Evolutionary conservation across 495 filamentous ascomycete species (phyloP), one percentile per base, ranked within the genome.

Genomic region (Hyphodiscus hymeniophilus): DNA sequence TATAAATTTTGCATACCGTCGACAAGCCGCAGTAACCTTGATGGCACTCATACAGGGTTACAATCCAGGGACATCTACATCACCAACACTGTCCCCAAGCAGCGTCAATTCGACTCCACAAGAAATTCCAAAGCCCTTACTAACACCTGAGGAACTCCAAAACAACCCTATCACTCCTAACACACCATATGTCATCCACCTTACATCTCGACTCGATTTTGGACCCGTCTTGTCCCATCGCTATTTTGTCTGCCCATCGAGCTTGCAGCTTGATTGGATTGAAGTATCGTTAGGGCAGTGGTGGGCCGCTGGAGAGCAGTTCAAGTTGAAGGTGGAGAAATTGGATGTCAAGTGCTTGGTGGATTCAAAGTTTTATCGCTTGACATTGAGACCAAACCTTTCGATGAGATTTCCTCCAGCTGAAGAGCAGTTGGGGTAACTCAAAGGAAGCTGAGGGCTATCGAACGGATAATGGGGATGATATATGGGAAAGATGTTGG

Each of bases 291-390:
- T 40, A 17, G 32, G 30, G 13, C 48, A 59, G 18, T 59, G 52
- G 52, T 59, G 50, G 35, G 56, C 49, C 0, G 22, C 16, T 8
- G 56, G 56, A 18, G 26, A 47, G 5, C 28, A 33, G 4, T 59
- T 59, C 44, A 45, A 47, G 28, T 18, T 55, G 34, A 43, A 45
- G 28, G 52, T 42, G 12, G 48, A 53, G 36, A 48, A 50, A 30
- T 56, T 52, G 52, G 56, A 59, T 48, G 10, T 59, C 11, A 59
- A 59, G 24, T 59, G 56, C 16, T 3, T 18, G 26, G 16, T 26
- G 8, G 31, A 59, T 44, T 13, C 24, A 15, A 52, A 21, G n/a
- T 59, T 59, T 44, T 59, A 52, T 30, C 26, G 56, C 8, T 28
- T 59, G 46, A 33, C 31, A 13, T 34, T 59, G 38, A 42, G 52